Evolutionary conservation across 225 moss, liverwort and hornwort species (phyloP).

Genomic region (Asterella californica): DNA sequence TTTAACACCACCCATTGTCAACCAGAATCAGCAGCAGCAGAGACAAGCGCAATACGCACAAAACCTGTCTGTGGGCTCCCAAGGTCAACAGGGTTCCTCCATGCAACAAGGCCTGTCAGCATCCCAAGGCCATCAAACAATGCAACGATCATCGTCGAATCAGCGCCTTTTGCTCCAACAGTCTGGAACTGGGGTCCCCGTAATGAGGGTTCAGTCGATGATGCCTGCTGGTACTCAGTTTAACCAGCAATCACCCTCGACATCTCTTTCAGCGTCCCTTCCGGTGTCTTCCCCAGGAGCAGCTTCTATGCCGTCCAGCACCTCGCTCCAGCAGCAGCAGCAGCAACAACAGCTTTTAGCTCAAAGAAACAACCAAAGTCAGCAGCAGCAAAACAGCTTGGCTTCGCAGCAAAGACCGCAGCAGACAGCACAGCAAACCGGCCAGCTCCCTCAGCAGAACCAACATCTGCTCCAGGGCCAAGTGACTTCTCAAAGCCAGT

Average conservation of each 20-base stretch:
- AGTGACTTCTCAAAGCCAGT: slow-evolving; percentile 32
- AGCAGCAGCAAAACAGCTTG: slow-evolving; percentile 37
- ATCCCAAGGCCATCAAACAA: slow-evolving; percentile 22
- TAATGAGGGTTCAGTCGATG: slow-evolving; percentile 24
- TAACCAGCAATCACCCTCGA: slow-evolving; percentile 34
- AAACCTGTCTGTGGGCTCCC: slow-evolving; percentile 28
- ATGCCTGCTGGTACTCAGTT: slow-evolving; percentile 31
- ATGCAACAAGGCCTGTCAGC: slow-evolving; percentile 29
- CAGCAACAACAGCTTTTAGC: slow-evolving; percentile 40
- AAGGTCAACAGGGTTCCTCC: slow-evolving; percentile 26
- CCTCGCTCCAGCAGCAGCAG: slow-evolving; percentile 34
- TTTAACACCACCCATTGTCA: slow-evolving; percentile 20
- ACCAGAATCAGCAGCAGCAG: slow-evolving; percentile 28
- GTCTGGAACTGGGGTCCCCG: slow-evolving; percentile 22
- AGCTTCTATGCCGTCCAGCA: slow-evolving; percentile 22
- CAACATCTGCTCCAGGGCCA: slow-evolving; percentile 37
- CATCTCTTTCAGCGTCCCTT: slow-evolving; percentile 31
- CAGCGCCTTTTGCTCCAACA: slow-evolving; percentile 44
- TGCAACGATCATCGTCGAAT: slow-evolving; percentile 35
- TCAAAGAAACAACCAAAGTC: slow-evolving; percentile 32
- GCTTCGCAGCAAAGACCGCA: slow-evolving; percentile 42
- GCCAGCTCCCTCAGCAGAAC: slow-evolving; percentile 43
- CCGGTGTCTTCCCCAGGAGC: slow-evolving; percentile 37
- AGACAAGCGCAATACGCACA: slow-evolving; percentile 37
- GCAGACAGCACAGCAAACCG: slow-evolving; percentile 36